Conservation (phyloP, 2,329 filamentous ascomycete genomes). For the Colletotrichum tofieldiae region DNA sequence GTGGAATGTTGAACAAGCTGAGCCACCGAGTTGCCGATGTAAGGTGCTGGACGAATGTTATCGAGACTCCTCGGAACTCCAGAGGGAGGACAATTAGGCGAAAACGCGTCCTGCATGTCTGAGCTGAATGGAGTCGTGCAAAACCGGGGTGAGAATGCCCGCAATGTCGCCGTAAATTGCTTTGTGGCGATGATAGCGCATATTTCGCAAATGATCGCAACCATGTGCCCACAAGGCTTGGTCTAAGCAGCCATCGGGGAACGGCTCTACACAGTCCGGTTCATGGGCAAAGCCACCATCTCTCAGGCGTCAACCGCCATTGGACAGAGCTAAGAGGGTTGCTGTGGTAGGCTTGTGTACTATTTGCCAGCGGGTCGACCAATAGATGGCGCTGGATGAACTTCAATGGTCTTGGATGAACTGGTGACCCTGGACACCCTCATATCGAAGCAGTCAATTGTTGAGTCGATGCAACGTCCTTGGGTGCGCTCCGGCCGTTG, state of each 20-base stretch:
- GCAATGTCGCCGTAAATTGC: slow-evolving; percentile 8
- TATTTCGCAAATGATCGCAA: slow-evolving; percentile 12
- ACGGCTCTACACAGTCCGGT: slow-evolving; percentile 12
- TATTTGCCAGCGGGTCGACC: not conserved
- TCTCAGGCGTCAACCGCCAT: not conserved
- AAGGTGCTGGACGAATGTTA: not conserved
- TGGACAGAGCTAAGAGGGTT: slow-evolving; percentile 3
- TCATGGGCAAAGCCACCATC: slow-evolving; percentile 17
- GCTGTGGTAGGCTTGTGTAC: slow-evolving; percentile 3
- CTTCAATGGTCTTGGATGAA: slow-evolving; percentile 15
- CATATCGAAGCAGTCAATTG: not conserved
- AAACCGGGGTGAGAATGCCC: not conserved
- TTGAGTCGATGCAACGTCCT: slow-evolving; percentile 3
- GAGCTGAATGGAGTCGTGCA: not conserved
- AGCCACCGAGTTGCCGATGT: not conserved
- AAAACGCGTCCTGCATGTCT: slow-evolving; percentile 23
- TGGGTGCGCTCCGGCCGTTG: no score
- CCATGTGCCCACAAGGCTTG: slow-evolving; percentile 3
- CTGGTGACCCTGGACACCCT: slow-evolving; percentile 15
- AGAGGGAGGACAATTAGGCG: slow-evolving; percentile 12
- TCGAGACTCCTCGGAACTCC: not conserved
- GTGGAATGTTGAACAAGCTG: slow-evolving; percentile 29
- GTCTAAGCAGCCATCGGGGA: slow-evolving; percentile 6
- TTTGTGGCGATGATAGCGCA: slow-evolving; percentile 7
- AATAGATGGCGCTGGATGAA: slow-evolving; percentile 10